A percentile compares a stretch with the other conserved stretches of the same genome.
Evolutionary conservation across 1,139 yeast genomes (phyloP).

Genomic region (Magnusiomyces sp.): DNA sequence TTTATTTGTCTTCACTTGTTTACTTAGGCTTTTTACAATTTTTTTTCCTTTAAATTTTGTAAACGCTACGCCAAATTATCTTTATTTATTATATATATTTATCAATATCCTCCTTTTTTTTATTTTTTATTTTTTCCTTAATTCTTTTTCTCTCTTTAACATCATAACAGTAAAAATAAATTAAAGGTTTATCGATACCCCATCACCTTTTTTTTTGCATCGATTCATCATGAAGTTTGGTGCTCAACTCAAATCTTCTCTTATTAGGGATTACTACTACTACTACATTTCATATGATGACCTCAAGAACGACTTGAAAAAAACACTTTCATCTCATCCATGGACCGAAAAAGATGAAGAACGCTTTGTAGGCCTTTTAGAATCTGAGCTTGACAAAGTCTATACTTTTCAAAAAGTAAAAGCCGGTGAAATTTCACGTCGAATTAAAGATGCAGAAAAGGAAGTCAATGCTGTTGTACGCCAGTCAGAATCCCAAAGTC

Average conservation of each 20-base stretch:
- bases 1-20: no score
- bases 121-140: background rate
- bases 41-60: background rate
- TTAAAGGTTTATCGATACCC: background rate
- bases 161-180: background rate
- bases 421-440: constrained; percentile 70
- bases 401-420: constrained; percentile 84
- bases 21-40: background rate
- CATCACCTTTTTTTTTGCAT: background rate
- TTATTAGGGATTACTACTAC: constrained; percentile 60
- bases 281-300: constrained; percentile 89
- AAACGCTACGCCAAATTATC: no score
- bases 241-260: constrained; percentile 35
- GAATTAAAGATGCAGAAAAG: constrained; percentile 72
- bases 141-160: no score
- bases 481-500: constrained; percentile 32
- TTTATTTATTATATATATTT: background rate
- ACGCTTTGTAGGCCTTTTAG: constrained; percentile 63
- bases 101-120: background rate
- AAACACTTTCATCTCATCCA: constrained; percentile 43
- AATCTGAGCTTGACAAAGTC: constrained; percentile 80
- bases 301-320: constrained; percentile 69
- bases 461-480: constrained; percentile 59
- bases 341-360: constrained; percentile 82
- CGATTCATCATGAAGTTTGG: constrained; percentile 33